These are phyloP conservation scores for Halophytophthora batemanensis DNA, from an alignment of 352 stramenopile species.

Conservation along the genomic window DNA sequence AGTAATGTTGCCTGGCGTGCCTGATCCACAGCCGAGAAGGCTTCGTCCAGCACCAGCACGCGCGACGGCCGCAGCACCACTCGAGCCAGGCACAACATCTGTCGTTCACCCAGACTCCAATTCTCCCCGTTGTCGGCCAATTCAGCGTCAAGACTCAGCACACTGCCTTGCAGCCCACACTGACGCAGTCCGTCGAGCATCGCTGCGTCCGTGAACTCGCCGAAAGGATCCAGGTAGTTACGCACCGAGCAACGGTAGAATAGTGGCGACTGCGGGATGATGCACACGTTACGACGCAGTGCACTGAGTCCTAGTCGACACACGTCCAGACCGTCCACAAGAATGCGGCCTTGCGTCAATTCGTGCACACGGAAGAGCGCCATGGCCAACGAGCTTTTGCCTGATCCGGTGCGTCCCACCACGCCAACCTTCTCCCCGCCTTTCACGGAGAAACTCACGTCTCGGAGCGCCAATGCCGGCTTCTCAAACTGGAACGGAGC, in stretches of 20 bases:
- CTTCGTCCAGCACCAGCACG: constrained; percentile 89
- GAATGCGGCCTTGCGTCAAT: constrained; percentile 53
- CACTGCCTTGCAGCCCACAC: constrained; percentile 36
- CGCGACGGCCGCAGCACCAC: constrained; percentile 89
- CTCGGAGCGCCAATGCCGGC: constrained; percentile 30
- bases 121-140: constrained; percentile 92
- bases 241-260: constrained; percentile 91
- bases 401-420: constrained; percentile 54
- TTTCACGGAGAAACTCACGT: constrained; percentile 45
- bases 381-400: constrained; percentile 59
- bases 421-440: constrained; percentile 59
- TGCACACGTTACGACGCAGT: constrained; percentile 47
- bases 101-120: constrained; percentile 93
- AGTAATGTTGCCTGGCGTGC: constrained; percentile 62
- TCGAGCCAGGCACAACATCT: constrained; percentile 95
- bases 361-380: constrained; percentile 50
- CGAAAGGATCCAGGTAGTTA: constrained; percentile 92
- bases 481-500: constrained; percentile 8
- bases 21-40: constrained; percentile 64
- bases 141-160: constrained; percentile 29
- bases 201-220: constrained; percentile 57
- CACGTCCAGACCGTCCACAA: constrained; percentile 89
- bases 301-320: constrained; percentile 31
- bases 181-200: constrained; percentile 42
- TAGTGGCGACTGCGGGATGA: constrained; percentile 90